Evolutionary conservation across 1,139 yeast species (phyloP), one percentile per base, ranked within the genome.

Genomic region (Meyerozyma guilliermondii): DNA sequence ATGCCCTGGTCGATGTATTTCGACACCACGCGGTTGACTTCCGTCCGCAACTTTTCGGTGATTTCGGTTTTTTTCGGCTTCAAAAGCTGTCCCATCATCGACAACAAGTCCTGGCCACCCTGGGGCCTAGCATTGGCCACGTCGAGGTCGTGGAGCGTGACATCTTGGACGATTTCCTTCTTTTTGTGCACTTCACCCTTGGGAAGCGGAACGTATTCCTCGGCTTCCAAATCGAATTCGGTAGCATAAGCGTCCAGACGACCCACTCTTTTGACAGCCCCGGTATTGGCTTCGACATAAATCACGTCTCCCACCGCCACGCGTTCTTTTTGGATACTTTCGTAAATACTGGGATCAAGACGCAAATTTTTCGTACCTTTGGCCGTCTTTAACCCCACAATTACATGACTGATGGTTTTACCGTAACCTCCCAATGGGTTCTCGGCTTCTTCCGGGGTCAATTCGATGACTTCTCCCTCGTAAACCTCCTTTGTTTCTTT

Each of bases 121-220:
- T 92, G 98, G 11, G 99, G 98, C 57, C 91, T 80, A 1, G 98
- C 91, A 60, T 92, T 92, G 41, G 98, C 98, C 40, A 88, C 84
- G 66, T 92, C 99, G 59, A 92, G 73, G 61, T 92, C 99, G 60
- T 94, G 97, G 53, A 92, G 76, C 1, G 98, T 88, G 39, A 92
- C 96, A 59, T 92, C 98, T 66, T 92, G 99, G 16, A 94, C 96
- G 54, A 92, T 89, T 65, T 92, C 98, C 66, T 92, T 92, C 78
- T 91, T 92, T 67, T 94, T 94, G 70, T 94, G 98, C 31, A 92
- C 98, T 63, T 92, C 99, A 39, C 98, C 98, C 68, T 92, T 92
- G 47, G 99, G 98, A 54, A 92, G 75, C 39, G 98, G 98, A 28
- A 94, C 99, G 62, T 92, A 92, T 65, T 92, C 98, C 68, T 92